Base-by-base conservation (phyloP, 768 basidiomycete species). In the Mycena vulgaris region DNA sequence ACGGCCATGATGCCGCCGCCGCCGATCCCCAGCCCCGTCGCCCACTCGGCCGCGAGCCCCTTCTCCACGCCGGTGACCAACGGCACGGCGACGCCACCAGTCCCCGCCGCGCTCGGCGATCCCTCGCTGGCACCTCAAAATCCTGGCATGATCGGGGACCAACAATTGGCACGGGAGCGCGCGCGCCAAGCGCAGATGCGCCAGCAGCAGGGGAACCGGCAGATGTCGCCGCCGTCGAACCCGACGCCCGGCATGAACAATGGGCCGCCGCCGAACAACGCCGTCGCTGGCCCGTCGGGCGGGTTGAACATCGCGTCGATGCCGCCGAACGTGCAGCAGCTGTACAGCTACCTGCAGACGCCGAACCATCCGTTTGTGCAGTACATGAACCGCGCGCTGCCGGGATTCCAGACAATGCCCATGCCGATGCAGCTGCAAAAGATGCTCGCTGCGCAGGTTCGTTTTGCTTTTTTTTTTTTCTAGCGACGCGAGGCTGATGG, bases 361-460 rank as follows among this genome's bases (percentile, higher is more conserved):
- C 90, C 89, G 6, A 77, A 68, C 14, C 89, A 93, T 76, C 89
- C 90, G 27, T 82, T 92, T 63, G 78, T 90, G 78, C 84, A 87
- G 66, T 88, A 89, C 72, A 83, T 93, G 81, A 71, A 82, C 13
- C 80, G 83, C 40, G 80, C 80, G 27, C 76, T 89, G 1, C 92
- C 90, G 8, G 84, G 84, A 14, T 93, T 93, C 72, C 80, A 83
- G 70, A 75, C 74, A 23, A 78, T 92, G 65, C 85, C 90, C 13
- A 47, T 84, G 2, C 86, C 83, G 66, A 80, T 85, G 74, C 91
- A 93, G 80, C 75, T 93, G 70, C 91, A 91, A 78, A 89, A 84
- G 75, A 81, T 93, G 78, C 78, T 87, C 39, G 68, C 79, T 63
- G 76, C 87, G 17, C 89, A 89, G 83, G 90, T 90, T 67, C 64